phyloP scores from a whole-genome alignment of 1,139 yeast genomes.

The Magnusiomyces sp. region DNA sequence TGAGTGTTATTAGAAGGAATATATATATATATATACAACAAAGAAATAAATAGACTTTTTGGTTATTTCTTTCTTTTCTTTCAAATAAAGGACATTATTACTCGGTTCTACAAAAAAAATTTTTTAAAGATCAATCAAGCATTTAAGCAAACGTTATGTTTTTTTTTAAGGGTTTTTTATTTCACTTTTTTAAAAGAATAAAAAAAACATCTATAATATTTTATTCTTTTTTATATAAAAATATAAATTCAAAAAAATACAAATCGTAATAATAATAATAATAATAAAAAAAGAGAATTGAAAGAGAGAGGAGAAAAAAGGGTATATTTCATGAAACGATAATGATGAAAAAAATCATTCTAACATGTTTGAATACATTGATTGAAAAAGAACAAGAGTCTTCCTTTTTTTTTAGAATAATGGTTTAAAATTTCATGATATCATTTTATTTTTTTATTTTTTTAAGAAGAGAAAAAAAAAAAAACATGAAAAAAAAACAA shows the following conservation, averaged over 20 bases:
- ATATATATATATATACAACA: no score
- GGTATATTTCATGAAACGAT: not conserved
- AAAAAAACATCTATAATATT: not conserved
- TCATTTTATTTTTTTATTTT: no score
- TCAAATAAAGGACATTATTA: no score
- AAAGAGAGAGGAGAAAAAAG: not conserved
- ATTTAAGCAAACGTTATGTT: no score
- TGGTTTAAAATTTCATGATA: no score
- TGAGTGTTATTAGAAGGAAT: no score
- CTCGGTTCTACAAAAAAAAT: no score
- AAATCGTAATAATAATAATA: not conserved
- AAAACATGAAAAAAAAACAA: no score
- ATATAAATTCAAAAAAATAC: not conserved
- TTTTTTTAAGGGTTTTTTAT: not conserved
- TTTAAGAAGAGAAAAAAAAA: no score
- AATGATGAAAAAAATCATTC: not conserved
- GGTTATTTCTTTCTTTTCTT: no score
- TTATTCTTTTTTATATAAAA: not conserved
- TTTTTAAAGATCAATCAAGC: no score
- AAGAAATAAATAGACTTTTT: no score
- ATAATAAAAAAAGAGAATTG: not conserved
- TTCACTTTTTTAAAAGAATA: not conserved
- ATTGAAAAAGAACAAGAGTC: not conserved
- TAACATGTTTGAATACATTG: not conserved
- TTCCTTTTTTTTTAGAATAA: not conserved